Base-by-base conservation (phyloP, 148 eudicot species). In the Drosera capensis region DNA sequence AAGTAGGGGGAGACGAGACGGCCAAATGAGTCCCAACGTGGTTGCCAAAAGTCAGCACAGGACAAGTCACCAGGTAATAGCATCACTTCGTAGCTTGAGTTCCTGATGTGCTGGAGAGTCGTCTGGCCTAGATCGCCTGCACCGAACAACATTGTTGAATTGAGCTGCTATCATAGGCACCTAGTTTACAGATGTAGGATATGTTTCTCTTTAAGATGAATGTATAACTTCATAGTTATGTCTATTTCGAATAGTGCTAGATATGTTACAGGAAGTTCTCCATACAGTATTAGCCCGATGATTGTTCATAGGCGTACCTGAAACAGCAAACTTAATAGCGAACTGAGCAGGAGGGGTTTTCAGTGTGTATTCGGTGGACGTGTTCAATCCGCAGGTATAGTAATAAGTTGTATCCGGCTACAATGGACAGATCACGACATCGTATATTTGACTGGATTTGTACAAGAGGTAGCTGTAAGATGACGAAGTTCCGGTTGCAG, bases 51-150 rank as follows among this genome's bases (percentile, higher is more conserved):
- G 45, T 51, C 55, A 1, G 55, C 55, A 20, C 40, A 51, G 55
- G 55, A 51, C 18, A 51, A 20, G 45, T 51, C 55, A 13, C 55
- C 55, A 1, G 45, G 55, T 9, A 51, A 35, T 22, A 51, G 40
- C 12, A 51, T 16, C 45, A 51, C 30, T 23, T 51, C 55, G 36
- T 55, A 55, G 14, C 24, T 25, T 3, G 37, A 35, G 23, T 55
- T 19, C 1, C 19, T 25, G 12, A 46, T 20, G 45, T 55, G 59
- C 3, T 35, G 4, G 17, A 55, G 44, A 45, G 59, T 55, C 0
- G 51, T 55, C 25, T 55, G 59, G 8, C 59, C 59, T 14, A 55
- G 26, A 40, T 55, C 59, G 9, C 59, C 59, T 55, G 17, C 23
- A 37, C 19, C 5, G 8, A 39, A 2, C 5, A 11, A 14, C 16